Evolutionary conservation across 164 flowering plant species (phyloP), one percentile per base, ranked within the genome.

Genomic region (Umbilicus rupestris): DNA sequence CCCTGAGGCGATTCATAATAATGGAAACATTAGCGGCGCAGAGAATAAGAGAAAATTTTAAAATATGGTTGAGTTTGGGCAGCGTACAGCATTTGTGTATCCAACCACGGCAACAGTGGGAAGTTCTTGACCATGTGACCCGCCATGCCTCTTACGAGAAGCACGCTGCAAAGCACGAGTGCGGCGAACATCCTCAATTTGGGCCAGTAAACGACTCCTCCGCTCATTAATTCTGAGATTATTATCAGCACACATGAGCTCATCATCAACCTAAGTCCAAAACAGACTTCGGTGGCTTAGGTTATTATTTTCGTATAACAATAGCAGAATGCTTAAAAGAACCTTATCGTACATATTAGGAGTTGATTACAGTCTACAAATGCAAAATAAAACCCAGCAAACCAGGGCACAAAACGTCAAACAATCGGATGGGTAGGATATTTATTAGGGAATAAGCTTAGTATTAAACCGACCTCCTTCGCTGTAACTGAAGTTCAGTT

Each of bases 71-170:
- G 14, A 22, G 73, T 22, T 12, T 49, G 39, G 63, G 69, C 44
- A 58, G 83, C 96, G 46, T 88, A 94, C 99, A 78, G 99, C 99
- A 85, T 94, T 91, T 45, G 97, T 94, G 81, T 94, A 94, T 31
- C 97, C 97, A 70, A 94, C 96, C 77, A 94, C 79, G 62, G 97
- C 99, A 77, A 94, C 88, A 66, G 99, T 94, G 39, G 86, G 75
- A 63, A 89, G 80, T 60, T 77, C 79, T 76, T 80, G 86, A 50
- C 85, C 96, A 52, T 77, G 49, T 66, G 78, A 74, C 22, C 80
- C 83, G 62, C 87, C 96, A 66, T 78, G 87, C 77, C 90, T 89
- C 84, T 73, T 85, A 44, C 99, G 89, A 71, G 88, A 72, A 76
- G 90, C 92, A 66, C 99, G 95, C 65, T 94, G 99, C 81, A 91